A percentile compares a stretch with the other conserved stretches of the same genome.
phyloP scores from a whole-genome alignment of 306 rosid species.

The Vicia villosa region DNA sequence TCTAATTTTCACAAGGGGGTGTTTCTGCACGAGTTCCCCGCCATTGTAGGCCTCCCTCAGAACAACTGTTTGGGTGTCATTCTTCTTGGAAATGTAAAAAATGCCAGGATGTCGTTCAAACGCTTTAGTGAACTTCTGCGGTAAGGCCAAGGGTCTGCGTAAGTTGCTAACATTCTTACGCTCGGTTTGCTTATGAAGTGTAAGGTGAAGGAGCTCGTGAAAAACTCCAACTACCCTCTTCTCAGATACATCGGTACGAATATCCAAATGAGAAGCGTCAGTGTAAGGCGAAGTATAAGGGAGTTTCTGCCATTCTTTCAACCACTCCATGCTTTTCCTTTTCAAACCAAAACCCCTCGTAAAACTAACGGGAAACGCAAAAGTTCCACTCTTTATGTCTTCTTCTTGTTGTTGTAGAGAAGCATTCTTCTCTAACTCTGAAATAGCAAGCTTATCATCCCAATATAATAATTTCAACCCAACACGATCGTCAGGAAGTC shows the following conservation, averaged over 20 bases:
- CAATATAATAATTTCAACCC: slow-evolving; percentile 73
- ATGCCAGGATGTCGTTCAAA: slow-evolving; percentile 95
- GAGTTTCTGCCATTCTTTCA: slow-evolving; percentile 87
- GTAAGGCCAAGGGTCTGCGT: slow-evolving; percentile 64
- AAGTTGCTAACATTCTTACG: slow-evolving; percentile 89
- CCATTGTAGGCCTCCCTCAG: slow-evolving; percentile 75
- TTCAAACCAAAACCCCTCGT: slow-evolving; percentile 86
- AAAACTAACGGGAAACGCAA: slow-evolving; percentile 78
- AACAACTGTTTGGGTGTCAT: slow-evolving; percentile 75
- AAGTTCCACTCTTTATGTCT: slow-evolving; percentile 53
- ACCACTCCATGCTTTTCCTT: slow-evolving; percentile 86
- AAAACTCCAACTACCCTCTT: slow-evolving; percentile 93
- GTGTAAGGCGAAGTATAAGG: slow-evolving; percentile 82
- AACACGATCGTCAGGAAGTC: slow-evolving; percentile 64
- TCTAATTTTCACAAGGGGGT: slow-evolving; percentile 66
- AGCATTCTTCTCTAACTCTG: slow-evolving; percentile 66
- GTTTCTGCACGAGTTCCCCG: slow-evolving; percentile 54
- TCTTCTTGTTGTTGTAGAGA: slow-evolving; percentile 57
- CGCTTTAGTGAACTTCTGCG: slow-evolving; percentile 87
- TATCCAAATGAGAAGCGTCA: slow-evolving; percentile 72
- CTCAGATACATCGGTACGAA: slow-evolving; percentile 86
- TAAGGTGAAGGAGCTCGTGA: slow-evolving; percentile 87
- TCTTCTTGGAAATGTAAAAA: slow-evolving; percentile 79
- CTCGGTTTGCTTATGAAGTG: slow-evolving; percentile 77
- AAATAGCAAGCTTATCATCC: slow-evolving; percentile 70